Percentiles rank a stretch among this genome's conserved stretches.
Conservation (phyloP, 169 alveolate genomes). For the Plasmodium reichenowi region DNA sequence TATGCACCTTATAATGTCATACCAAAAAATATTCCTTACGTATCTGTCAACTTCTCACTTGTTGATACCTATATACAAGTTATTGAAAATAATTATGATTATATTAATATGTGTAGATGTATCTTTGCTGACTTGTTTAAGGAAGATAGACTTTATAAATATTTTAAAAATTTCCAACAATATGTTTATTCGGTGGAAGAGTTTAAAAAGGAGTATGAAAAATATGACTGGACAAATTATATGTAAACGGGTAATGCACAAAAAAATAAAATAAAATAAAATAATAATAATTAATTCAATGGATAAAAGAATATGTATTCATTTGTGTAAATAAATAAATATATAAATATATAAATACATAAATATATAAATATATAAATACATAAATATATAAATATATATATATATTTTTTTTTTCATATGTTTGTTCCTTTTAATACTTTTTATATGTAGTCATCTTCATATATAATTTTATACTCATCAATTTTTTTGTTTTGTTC, state of each 20-base stretch:
- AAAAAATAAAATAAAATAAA: background rate
- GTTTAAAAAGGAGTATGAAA: slow-evolving; percentile 41
- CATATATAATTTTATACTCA: slow-evolving; percentile 66
- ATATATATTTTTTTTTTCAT: too few relatives aligned
- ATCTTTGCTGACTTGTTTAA: slow-evolving; percentile 73
- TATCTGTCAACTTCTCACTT: slow-evolving; percentile 69
- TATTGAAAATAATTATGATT: slow-evolving; percentile 76
- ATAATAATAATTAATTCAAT: background rate
- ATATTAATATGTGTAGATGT: slow-evolving; percentile 74
- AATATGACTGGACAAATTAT: slow-evolving; percentile 73
- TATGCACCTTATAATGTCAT: slow-evolving; percentile 76
- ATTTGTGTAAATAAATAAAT: background rate
- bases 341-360: too few relatives aligned
- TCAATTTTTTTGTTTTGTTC: slow-evolving; percentile 65
- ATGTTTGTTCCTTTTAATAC: too few relatives aligned
- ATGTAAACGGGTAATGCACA: background rate
- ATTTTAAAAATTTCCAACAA: slow-evolving; percentile 61
- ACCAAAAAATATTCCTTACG: slow-evolving; percentile 75
- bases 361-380: too few relatives aligned
- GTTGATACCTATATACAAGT: slow-evolving; percentile 77
- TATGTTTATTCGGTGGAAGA: slow-evolving; percentile 67
- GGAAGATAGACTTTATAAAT: slow-evolving; percentile 72
- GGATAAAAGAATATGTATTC: background rate
- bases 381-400: too few relatives aligned
- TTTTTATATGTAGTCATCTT: slow-evolving; percentile 54